Base-by-base conservation (phyloP, 352 stramenopile genomes). In the Pythium utonaiense region DNA sequence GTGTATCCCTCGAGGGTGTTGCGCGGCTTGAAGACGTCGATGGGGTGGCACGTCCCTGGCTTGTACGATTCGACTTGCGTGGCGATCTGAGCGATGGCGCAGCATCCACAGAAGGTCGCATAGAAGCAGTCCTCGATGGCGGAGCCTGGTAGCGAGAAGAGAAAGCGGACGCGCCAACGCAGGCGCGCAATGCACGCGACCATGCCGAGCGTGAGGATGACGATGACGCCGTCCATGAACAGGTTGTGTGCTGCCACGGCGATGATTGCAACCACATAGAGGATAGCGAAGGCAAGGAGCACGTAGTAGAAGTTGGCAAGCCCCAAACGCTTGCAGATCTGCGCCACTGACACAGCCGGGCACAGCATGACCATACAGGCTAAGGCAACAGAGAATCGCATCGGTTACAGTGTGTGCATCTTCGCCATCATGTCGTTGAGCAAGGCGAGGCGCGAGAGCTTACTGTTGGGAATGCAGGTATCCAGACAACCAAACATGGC, bases 11-110 rank as follows among this genome's bases (percentile, higher is more conserved):
- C 69, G 6, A 92, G 78, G 36, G 83, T 92, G 17, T 77, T 69
- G 36, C 77, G 83, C 19, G 83, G 80, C 12, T 69, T 58, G 31
- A 93, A 90, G 10, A 71, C 52, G 57, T 82, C 88, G n/a, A n/a
- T n/a, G n/a, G n/a, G n/a, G n/a, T n/a, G n/a, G n/a, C n/a, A n/a
- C 25, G 56, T 54, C 27, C 80, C 83, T 1, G 80, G 83, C 68
- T 88, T 75, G 62, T 91, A 93, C 51, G 80, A 86, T 66, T 90
- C 77, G 56, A 93, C 80, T 60, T 93, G 78, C 21, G 80, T 86
- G 10, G 80, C 83, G 77, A 91, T 88, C 64, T 92, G 83, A 10
- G 83, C 83, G 51, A 91, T 73, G 1, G 80, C 87, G 70, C 83
- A 92, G 70, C 74, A 89, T 57, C 74, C 77, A 62, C 83, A 92